phyloP scores from a whole-genome alignment of 169 alveolate species.

The Amoebophrya sp. region DNA sequence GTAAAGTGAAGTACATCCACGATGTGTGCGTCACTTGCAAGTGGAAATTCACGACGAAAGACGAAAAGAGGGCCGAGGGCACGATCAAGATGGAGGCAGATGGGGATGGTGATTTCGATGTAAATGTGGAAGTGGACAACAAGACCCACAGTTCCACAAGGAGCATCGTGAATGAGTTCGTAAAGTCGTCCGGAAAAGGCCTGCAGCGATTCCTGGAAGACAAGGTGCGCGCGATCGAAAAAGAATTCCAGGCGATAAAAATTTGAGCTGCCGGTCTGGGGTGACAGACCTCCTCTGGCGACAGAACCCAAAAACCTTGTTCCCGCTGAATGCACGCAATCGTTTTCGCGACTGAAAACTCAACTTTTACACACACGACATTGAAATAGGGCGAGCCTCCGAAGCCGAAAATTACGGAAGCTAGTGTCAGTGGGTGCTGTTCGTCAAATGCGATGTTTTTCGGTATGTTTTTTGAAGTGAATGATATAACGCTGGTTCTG shows the following conservation, averaged over 20 bases:
- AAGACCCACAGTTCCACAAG: background rate
- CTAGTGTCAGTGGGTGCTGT: background rate
- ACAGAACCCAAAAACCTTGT: background rate
- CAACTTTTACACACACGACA: background rate
- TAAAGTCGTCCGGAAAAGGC: background rate
- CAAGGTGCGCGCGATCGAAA: background rate
- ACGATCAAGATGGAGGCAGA: background rate
- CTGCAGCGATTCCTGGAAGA: background rate
- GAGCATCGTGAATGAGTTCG: background rate
- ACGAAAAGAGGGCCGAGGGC: background rate
- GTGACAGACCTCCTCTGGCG: background rate
- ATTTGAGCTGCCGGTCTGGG: background rate
- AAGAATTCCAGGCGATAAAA: background rate
- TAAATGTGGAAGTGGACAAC: background rate
- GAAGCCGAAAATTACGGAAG: no score
- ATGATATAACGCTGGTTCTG: no score
- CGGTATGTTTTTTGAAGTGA: no score
- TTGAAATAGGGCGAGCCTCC: no score
- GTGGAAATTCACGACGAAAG: background rate
- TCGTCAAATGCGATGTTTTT: no score
- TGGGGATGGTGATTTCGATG: background rate
- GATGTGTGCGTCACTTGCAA: background rate
- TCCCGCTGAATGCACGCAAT: background rate
- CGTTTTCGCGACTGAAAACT: background rate
- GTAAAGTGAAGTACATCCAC: background rate